Base-by-base conservation (phyloP, 2,329 filamentous ascomycete genomes). In the Claviceps monticola region DNA sequence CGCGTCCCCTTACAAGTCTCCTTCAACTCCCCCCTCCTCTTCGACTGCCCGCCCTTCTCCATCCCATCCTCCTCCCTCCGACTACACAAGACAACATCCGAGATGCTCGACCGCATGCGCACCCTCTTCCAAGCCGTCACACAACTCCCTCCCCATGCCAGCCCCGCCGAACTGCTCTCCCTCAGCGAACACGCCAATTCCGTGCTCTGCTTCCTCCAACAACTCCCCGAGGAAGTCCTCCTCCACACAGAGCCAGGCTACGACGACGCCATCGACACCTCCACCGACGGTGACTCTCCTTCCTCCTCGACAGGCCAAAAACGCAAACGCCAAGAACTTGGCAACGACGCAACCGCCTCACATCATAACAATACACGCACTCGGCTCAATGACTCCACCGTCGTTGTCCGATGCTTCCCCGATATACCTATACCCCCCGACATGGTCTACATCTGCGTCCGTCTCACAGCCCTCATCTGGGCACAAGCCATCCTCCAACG, bases 31-130 rank as follows among this genome's bases (percentile, higher is more conserved):
- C 76, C 75, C 1, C 62, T 78, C 2, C 62, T 75, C 2, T 64
- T 67, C 1, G 61, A 66, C 4, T 67, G 70, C 54, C 66, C 67
- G 2, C 62, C 66, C 0, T 78, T 77, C 57, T 58, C 64, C 5
- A 66, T 66, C 36, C 73, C 67, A 19, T 65, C 64, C 26, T 65
- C 67, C 11, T 64, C 67, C 0, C 60, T 75, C 2, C 62, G 65
- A n/a, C 61, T 78, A n/a, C 71, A 75, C 49, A 62, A 65, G 1
- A 63, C 65, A 49, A 73, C 72, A 1, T 73, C 74, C 4, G 65
- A 68, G 14, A 73, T 79, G 49, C 68, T 79, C 2, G 75, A 79
- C 51, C 70, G 75, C 48, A 70, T 76, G 61, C 69, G 74, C 4
- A 69, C 70, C 21, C 62, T 79, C 1, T 64, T 76, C n/a, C 59